A percentile compares a stretch with the other conserved stretches of the same genome.
Conservation (phyloP, 2,329 filamentous ascomycete species). For the Bipolaris gigantea region DNA sequence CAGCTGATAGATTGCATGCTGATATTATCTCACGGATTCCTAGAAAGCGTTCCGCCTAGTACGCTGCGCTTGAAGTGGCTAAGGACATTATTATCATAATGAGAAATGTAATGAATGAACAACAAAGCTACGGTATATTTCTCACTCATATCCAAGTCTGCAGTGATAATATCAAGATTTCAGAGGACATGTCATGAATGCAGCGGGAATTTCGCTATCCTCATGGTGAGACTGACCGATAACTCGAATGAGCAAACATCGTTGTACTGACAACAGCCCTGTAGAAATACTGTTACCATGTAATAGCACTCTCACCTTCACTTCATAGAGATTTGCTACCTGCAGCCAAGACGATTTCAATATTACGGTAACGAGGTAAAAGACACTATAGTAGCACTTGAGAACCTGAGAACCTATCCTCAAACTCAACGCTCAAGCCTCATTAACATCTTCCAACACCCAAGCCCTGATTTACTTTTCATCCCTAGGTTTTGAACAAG, state of each 20-base stretch:
- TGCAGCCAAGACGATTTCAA: background rate
- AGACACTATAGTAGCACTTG: background rate
- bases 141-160: too few species aligned
- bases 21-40: too few species aligned
- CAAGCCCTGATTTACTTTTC: background rate
- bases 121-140: too few species aligned
- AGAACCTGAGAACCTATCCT: background rate
- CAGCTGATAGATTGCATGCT: background rate
- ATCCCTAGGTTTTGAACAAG: background rate
- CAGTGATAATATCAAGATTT: too few species aligned
- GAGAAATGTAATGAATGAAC: too few species aligned
- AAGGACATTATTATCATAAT: too few species aligned
- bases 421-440: background rate
- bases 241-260: background rate
- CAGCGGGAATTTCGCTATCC: too few species aligned
- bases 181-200: too few species aligned
- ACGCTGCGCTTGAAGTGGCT: background rate
- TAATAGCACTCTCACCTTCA: background rate
- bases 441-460: background rate
- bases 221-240: too few species aligned
- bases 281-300: background rate
- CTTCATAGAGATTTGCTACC: background rate
- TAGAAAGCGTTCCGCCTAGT: background rate
- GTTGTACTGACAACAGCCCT: background rate
- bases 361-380: background rate